A percentile compares a stretch with the other conserved stretches of the same genome.
phyloP scores from a whole-genome alignment of 129 eudicot species.

The Artemisia annua region DNA sequence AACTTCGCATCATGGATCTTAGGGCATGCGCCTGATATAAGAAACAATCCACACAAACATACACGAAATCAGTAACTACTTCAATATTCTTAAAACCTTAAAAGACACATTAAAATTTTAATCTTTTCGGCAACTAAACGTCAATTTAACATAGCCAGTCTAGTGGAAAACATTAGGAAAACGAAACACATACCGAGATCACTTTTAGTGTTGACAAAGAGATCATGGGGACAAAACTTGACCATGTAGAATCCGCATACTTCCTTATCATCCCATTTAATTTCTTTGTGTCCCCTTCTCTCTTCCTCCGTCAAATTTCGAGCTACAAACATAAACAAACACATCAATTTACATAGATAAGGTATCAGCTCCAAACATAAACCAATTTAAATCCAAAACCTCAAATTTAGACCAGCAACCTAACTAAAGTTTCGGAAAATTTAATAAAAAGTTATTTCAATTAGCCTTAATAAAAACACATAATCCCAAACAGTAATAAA shows the following conservation, averaged over 20 bases:
- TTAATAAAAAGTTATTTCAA: too few relatives aligned
- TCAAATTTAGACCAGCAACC: background rate
- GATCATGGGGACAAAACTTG: constrained; percentile 94
- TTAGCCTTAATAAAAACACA: too few relatives aligned
- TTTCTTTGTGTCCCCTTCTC: constrained; percentile 82
- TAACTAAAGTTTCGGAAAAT: too few relatives aligned
- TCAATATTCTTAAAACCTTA: too few relatives aligned
- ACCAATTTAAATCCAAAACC: background rate
- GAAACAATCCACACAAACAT: constrained; percentile 12
- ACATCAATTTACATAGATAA: background rate
- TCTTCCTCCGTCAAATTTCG: constrained; percentile 96
- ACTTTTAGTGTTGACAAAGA: constrained; percentile 90
- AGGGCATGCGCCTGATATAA: constrained; percentile 71
- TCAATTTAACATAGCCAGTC: constrained; percentile 6
- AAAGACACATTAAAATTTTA: background rate
- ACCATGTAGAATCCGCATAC: constrained; percentile 90
- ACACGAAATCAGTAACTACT: background rate
- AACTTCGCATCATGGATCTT: constrained; percentile 87
- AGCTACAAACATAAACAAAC: constrained; percentile 35
- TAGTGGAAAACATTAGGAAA: background rate
- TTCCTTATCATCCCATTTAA: constrained; percentile 93
- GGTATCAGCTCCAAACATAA: too few relatives aligned
- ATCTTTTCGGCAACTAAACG: background rate
- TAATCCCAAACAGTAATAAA: too few relatives aligned
- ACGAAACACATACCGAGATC: constrained; percentile 66